Evolutionary conservation across 495 filamentous ascomycete genomes (phyloP).

Genomic region (Aspergillus biplanus): DNA sequence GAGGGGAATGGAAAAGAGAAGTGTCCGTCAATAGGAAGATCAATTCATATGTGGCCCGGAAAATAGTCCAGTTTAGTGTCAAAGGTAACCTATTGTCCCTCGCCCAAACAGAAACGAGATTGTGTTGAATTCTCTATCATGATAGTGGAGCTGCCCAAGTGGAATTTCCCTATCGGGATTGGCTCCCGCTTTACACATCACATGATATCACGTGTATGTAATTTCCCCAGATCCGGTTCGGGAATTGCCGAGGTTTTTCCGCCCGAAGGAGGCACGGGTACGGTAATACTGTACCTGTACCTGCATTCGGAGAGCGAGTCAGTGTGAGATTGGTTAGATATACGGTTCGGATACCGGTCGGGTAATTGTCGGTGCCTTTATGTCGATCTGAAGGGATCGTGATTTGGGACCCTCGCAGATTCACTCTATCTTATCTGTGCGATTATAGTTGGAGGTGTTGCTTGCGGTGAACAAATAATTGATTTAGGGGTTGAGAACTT

Average conservation of each 20-base stretch:
- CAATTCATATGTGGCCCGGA: neutral
- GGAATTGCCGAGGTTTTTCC: slow-evolving; percentile 15
- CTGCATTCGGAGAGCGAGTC: slow-evolving; percentile 16
- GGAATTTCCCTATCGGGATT: slow-evolving; percentile 17
- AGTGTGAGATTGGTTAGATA: slow-evolving; percentile 14
- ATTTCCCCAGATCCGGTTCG: slow-evolving; percentile 17
- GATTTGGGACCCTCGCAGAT: neutral
- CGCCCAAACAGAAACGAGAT: slow-evolving; percentile 2
- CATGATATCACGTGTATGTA: slow-evolving; percentile 26
- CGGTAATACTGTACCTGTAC: slow-evolving; percentile 23
- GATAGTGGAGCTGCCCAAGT: slow-evolving; percentile 16
- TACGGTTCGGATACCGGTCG: slow-evolving; percentile 19
- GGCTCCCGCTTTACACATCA: slow-evolving; percentile 5
- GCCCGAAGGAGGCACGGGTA: neutral
- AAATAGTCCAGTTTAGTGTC: neutral
- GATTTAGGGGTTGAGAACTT: too few relatives aligned
- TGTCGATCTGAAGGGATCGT: neutral
- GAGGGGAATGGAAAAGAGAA: neutral
- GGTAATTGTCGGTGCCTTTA: slow-evolving; percentile 23
- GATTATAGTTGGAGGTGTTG: too few relatives aligned
- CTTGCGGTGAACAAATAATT: too few relatives aligned
- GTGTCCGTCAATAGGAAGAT: neutral
- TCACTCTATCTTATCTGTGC: neutral
- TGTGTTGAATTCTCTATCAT: slow-evolving; percentile 20
- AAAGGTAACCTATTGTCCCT: neutral